Evolutionary conservation across 495 filamentous ascomycete species (phyloP), one percentile per base, ranked within the genome.

Genomic region (Xylaria venustula): DNA sequence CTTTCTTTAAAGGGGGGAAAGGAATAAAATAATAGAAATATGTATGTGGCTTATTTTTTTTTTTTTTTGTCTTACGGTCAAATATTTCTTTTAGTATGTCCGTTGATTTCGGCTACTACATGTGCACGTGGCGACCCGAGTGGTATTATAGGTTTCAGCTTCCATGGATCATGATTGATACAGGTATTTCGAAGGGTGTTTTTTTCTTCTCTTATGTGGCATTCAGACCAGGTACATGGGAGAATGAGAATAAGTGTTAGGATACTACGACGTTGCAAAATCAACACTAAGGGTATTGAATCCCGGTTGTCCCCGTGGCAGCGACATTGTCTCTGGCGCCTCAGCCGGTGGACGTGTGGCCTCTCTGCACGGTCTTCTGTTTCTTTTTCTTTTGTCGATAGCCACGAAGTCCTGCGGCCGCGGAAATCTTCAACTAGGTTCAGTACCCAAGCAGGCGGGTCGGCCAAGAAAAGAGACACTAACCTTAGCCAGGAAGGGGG

Each of bases 391-490:
- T 15, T 42, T 11, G 37, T 40, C 37, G 37, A 40, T 40, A 12
- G 37, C 37, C 7, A 42, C 36, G 23, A 19, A 8, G 37, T 3
- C 26, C 3, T 40, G 37, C 15, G 22, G 12, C 5, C 7, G 15
- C 19, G 46, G 15, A 28, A 28, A 7, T 5, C 20, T 2, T 48
- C 14, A 28, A 23, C 45, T 50, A 7, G 32, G 15, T 48, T 58
- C n/a, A n/a, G n/a, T n/a, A n/a, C 47, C 45, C 45, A 50, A 42
- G 45, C 34, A 41, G 56, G 36, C 56, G 56, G 56, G 34, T 51
- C 56, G 17, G 42, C 56, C 56, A 50, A 42, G 42, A 36, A 57
- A 17, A 20, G 36, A 58, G 32, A 32, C 30, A 34, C 30, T 11
- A 5, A 34, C 30, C 30, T 34, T n/a, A n/a, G n/a, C n/a, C n/a